Evolutionary conservation across 352 stramenopile genomes (phyloP).

Genomic region (Pythium phragmitis): DNA sequence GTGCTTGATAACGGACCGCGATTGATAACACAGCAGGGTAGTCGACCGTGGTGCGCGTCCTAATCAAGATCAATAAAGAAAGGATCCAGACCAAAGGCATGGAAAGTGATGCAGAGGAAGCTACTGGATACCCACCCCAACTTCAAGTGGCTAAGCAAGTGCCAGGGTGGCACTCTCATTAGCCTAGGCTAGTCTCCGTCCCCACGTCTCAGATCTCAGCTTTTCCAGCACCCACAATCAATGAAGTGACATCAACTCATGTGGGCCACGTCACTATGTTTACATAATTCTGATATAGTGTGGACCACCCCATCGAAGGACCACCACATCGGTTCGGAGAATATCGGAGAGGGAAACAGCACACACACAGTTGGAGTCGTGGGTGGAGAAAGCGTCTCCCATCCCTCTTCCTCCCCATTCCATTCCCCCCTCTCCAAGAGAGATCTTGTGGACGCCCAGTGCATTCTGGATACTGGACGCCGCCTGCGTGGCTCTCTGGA

Average conservation of each 20-base stretch:
- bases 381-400: constrained; percentile 1
- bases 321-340: not conserved
- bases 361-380: not conserved
- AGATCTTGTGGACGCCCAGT: not conserved
- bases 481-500: not conserved
- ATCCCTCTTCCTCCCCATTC: not conserved
- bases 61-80: too few relatives aligned
- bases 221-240: not conserved
- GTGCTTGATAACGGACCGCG: too few relatives aligned
- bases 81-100: too few relatives aligned
- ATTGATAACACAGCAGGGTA: too few relatives aligned
- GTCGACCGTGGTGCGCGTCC: too few relatives aligned
- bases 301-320: not conserved
- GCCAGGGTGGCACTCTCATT: too few relatives aligned
- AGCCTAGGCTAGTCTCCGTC: too few relatives aligned
- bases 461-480: not conserved
- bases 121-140: too few relatives aligned
- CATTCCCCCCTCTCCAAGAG: not conserved
- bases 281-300: not conserved
- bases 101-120: too few relatives aligned
- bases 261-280: not conserved
- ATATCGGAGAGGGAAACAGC: not conserved
- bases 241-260: not conserved
- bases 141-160: too few relatives aligned
- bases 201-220: not conserved